Base-by-base conservation (phyloP, 306 rosid genomes). In the Malus fusca region DNA sequence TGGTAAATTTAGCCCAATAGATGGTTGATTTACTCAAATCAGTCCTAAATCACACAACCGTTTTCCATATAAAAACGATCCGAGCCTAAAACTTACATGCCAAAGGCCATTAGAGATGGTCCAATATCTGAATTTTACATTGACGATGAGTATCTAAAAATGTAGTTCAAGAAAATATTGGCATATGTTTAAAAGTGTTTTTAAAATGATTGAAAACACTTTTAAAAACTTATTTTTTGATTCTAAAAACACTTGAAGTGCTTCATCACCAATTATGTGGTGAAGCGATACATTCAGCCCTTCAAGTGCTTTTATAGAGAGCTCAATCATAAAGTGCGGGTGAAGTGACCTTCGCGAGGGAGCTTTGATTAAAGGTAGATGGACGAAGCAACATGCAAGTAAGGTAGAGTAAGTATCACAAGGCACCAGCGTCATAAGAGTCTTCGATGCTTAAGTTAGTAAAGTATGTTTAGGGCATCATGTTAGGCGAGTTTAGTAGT, bases 151-250 rank as follows among this genome's bases (percentile, higher is more conserved):
- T 9, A 2, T 40, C 3, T 40, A 37, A 37, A 40, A 40, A 8
- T 40, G 11, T 40, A 40, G 43, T 40, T 40, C 44, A 40, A 40
- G 9, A 42, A 42, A 37, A 37, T 37, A 37, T 37, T 8, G 0
- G 10, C 37, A 33, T 7, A 33, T 7, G 42, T 37, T 37, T 37
- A 37, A 1, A 37, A 37, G 2, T 7, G 2, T 0, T 37, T 37
- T 37, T 37, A 35, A 35, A 35, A 6, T 35, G 0, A 37, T 0
- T 1, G 0, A 37, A 37, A 37, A 0, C 0, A 37, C 0, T 37
- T 37, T 37, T 6, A 37, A 0, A 35, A 7, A 37, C 1, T 0
- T 7, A 8, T 6, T 37, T 37, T 35, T 37, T 1, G 0, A 37
- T 37, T 37, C 42, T 37, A 37, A 37, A 37, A 37, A 0, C 9